These are phyloP conservation scores for Pelargonium australe DNA, from an alignment of 441 rosid species.

Conservation along the genomic window DNA sequence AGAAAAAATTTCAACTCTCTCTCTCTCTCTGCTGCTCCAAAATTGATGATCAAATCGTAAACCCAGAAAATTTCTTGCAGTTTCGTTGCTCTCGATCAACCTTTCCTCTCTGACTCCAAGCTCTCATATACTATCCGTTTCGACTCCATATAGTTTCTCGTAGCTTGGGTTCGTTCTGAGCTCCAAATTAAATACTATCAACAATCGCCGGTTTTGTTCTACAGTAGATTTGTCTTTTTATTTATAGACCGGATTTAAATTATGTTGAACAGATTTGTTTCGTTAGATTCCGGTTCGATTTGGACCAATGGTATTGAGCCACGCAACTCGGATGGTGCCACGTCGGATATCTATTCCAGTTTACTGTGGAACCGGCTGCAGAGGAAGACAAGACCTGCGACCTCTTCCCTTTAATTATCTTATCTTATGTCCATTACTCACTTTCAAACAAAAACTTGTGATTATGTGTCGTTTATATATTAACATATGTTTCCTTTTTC, in stretches of 20 bases:
- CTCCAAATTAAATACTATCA: neutral
- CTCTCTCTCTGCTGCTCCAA: neutral
- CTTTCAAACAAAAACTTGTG: neutral
- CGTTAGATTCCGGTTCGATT: neutral
- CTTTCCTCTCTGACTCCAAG: conserved; percentile 1
- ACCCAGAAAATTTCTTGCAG: neutral
- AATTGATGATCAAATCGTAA: neutral
- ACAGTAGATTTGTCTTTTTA: too few relatives aligned
- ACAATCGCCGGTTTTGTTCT: neutral
- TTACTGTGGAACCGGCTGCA: neutral
- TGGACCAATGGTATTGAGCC: neutral
- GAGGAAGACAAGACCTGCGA: too few relatives aligned
- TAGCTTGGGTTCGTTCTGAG: neutral
- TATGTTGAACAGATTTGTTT: too few relatives aligned
- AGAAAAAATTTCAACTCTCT: too few relatives aligned
- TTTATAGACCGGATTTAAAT: neutral
- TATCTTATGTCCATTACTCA: neutral
- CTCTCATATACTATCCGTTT: neutral
- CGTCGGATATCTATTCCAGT: too few relatives aligned
- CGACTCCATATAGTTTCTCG: neutral
- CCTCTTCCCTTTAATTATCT: neutral
- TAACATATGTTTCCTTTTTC: too few relatives aligned
- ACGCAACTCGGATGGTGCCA: neutral
- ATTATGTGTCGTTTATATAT: too few relatives aligned
- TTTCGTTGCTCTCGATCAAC: too few relatives aligned